phyloP scores from a whole-genome alignment of 2,329 filamentous ascomycete species.

The Penicillium rolfsii region DNA sequence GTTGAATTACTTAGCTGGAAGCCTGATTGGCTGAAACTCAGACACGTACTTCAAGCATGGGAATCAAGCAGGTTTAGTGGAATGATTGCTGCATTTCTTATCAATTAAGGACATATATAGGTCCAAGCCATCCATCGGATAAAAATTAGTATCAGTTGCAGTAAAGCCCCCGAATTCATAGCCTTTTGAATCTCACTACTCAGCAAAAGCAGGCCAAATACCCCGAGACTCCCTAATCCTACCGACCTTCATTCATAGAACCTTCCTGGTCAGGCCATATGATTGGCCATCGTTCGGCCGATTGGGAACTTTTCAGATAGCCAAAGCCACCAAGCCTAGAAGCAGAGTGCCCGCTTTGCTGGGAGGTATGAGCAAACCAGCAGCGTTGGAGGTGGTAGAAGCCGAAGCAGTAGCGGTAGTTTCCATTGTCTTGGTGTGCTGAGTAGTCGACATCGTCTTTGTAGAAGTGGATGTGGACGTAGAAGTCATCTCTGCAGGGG shows the following conservation, averaged over 20 bases:
- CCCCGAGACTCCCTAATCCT: neutral
- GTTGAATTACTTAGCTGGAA: too few species aligned
- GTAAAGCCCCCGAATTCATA: neutral
- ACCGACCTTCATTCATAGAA: neutral
- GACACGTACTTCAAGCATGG: neutral
- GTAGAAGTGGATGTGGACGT: neutral
- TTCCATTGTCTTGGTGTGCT: slow-evolving; percentile 19
- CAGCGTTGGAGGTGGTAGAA: slow-evolving; percentile 31
- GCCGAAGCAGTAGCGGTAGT: slow-evolving; percentile 27
- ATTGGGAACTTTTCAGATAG: slow-evolving; percentile 22
- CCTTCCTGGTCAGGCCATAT: too few species aligned
- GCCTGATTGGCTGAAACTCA: too few species aligned
- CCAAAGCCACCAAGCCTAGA: slow-evolving; percentile 32
- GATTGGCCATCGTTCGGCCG: neutral
- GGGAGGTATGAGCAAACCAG: slow-evolving; percentile 32
- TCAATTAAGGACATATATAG: neutral
- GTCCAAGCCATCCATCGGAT: neutral
- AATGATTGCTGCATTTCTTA: neutral
- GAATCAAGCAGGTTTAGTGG: neutral
- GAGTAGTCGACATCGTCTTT: slow-evolving; percentile 22
- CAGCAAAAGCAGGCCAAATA: neutral
- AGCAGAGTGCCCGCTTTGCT: slow-evolving; percentile 35
- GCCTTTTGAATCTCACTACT: neutral
- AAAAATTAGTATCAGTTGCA: neutral
- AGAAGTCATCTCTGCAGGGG: neutral